Evolutionary conservation across 768 basidiomycete genomes (phyloP).

Genomic region (Mycena alexandri): DNA sequence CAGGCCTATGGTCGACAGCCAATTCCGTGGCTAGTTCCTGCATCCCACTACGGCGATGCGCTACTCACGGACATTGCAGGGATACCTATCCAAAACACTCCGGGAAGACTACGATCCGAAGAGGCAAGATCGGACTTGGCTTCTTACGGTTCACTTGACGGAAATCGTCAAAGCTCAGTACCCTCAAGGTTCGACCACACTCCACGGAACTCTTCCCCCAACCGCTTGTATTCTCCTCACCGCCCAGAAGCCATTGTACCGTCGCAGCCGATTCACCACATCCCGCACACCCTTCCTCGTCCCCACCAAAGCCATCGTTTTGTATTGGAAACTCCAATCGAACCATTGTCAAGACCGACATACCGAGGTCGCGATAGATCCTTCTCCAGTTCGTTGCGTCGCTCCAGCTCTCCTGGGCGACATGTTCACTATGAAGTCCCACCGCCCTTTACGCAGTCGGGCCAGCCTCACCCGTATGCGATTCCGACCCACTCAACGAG

Average conservation of each 20-base stretch:
- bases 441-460: too few relatives aligned
- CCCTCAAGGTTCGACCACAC: background rate
- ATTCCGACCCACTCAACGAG: too few relatives aligned
- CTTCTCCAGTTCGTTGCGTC: too few relatives aligned
- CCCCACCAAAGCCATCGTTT: background rate
- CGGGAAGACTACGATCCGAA: background rate
- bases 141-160: constrained; percentile 13
- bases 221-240: background rate
- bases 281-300: background rate
- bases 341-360: background rate
- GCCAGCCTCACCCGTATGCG: background rate
- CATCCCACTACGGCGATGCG: too few relatives aligned
- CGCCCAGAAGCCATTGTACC: background rate
- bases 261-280: constrained; percentile 1
- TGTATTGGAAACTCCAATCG: background rate
- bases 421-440: too few relatives aligned
- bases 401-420: too few relatives aligned
- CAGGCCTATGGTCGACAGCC: too few relatives aligned
- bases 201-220: background rate
- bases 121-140: constrained; percentile 23
- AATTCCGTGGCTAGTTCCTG: background rate
- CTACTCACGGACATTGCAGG: background rate
- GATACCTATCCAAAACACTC: background rate
- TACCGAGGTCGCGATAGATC: too few relatives aligned
- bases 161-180: background rate